Conservation (phyloP, 768 basidiomycete species). For the Lentinula raphanica region DNA sequence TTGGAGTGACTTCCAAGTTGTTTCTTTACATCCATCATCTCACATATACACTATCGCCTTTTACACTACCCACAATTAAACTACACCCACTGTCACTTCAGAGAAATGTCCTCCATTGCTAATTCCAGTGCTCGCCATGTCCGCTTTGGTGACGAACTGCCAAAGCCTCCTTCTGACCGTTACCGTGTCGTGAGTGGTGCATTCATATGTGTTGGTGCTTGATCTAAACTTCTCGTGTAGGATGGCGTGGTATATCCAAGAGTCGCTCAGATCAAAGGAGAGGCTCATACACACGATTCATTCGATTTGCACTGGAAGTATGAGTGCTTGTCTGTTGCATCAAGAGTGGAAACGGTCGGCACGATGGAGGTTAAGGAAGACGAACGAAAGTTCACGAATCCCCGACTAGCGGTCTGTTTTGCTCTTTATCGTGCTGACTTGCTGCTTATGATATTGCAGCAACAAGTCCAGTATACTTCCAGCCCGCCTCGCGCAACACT, state of each 20-base stretch:
- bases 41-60: background rate
- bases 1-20: background rate
- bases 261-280: conserved; percentile 34
- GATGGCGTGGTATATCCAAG: conserved; percentile 30
- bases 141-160: conserved; percentile 8
- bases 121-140: background rate
- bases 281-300: conserved; percentile 24
- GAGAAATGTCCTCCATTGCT: conserved; percentile 1
- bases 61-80: background rate
- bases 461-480: background rate
- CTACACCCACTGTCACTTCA: conserved; percentile 2
- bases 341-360: background rate
- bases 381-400: background rate
- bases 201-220: background rate
- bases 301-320: conserved; percentile 34
- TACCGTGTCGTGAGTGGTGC: conserved; percentile 7
- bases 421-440: background rate
- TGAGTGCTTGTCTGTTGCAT: conserved; percentile 21
- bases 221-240: conserved; percentile 8
- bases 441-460: background rate
- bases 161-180: conserved; percentile 6
- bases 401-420: background rate
- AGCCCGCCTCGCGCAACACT: background rate
- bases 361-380: background rate
- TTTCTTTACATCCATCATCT: conserved; percentile 7